A percentile compares a stretch with the other conserved stretches of the same genome.
Evolutionary conservation across 768 basidiomycete species (phyloP).

Genomic region (Paxillus involutus): DNA sequence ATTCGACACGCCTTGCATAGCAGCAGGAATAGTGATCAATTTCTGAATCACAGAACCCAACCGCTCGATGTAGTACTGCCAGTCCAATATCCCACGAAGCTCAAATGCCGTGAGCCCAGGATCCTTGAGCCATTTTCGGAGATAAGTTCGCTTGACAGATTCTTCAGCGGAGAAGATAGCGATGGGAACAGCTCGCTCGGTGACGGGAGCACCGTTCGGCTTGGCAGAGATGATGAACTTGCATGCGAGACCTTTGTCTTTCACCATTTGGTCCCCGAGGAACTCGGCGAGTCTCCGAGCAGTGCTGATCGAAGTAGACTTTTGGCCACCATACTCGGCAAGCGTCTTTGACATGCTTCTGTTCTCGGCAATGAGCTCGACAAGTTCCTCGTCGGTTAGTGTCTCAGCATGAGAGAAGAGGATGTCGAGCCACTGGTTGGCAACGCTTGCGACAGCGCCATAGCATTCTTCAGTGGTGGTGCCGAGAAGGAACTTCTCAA

Average conservation of each 20-base stretch:
- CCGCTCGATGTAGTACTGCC: slow-evolving; percentile 98
- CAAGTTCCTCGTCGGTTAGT: slow-evolving; percentile 86
- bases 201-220: slow-evolving; percentile 91
- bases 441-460: slow-evolving; percentile 87
- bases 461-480: slow-evolving; percentile 95
- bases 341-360: slow-evolving; percentile 96
- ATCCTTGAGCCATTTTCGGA: slow-evolving; percentile 97
- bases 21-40: slow-evolving; percentile 97
- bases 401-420: slow-evolving; percentile 85
- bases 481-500: slow-evolving; percentile 95
- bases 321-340: slow-evolving; percentile 94
- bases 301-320: slow-evolving; percentile 97
- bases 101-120: slow-evolving; percentile 86
- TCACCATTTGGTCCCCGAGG: slow-evolving; percentile 97
- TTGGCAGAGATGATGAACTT: slow-evolving; percentile 98
- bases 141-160: slow-evolving; percentile 81
- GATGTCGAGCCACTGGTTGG: slow-evolving; percentile 97
- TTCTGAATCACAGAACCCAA: slow-evolving; percentile 98
- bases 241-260: slow-evolving; percentile 98
- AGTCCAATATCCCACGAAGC: slow-evolving; percentile 91
- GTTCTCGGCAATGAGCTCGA: slow-evolving; percentile 98
- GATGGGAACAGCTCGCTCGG: slow-evolving; percentile 93
- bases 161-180: slow-evolving; percentile 98
- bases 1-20: slow-evolving; percentile 95
- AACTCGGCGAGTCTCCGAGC: slow-evolving; percentile 95